These are phyloP conservation scores for Caryopteris hybrid DNA, from an alignment of 305 asterid species.

Conservation along the genomic window DNA sequence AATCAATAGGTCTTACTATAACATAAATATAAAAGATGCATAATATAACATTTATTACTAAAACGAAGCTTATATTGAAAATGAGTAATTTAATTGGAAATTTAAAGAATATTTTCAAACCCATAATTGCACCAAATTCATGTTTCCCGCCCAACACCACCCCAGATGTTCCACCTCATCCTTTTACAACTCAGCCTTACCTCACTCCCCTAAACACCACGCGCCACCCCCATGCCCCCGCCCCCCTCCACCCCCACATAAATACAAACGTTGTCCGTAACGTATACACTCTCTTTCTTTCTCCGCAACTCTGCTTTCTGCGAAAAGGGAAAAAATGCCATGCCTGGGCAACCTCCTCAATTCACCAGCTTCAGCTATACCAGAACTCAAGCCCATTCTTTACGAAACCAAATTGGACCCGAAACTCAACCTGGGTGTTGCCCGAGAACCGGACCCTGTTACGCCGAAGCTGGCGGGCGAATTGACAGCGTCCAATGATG, in stretches of 20 bases:
- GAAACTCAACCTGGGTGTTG: background rate
- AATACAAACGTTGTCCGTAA: slow-evolving; percentile 8
- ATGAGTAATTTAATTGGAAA: background rate
- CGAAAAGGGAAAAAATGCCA: slow-evolving; percentile 29
- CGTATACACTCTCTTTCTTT: slow-evolving; percentile 2
- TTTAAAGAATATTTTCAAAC: background rate
- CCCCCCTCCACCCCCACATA: background rate
- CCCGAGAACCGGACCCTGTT: slow-evolving; percentile 8
- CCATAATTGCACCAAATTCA: slow-evolving; percentile 17
- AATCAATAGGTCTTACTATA: too few species aligned
- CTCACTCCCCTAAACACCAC: slow-evolving; percentile 13
- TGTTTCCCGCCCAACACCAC: slow-evolving; percentile 40
- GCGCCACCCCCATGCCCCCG: background rate
- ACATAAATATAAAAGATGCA: too few species aligned
- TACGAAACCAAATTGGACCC: background rate
- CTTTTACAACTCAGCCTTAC: slow-evolving; percentile 3
- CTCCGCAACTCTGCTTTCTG: slow-evolving; percentile 1
- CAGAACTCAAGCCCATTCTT: slow-evolving; percentile 28
- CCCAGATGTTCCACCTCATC: slow-evolving; percentile 1
- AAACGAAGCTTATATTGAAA: background rate
- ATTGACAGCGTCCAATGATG: background rate
- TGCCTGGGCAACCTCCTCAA: slow-evolving; percentile 32
- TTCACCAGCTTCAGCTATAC: slow-evolving; percentile 21
- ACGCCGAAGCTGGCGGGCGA: slow-evolving; percentile 1
- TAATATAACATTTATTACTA: too few species aligned